These are phyloP conservation scores for Cruciata laevipes DNA, from an alignment of 257 asterid genomes.

Conservation along the genomic window DNA sequence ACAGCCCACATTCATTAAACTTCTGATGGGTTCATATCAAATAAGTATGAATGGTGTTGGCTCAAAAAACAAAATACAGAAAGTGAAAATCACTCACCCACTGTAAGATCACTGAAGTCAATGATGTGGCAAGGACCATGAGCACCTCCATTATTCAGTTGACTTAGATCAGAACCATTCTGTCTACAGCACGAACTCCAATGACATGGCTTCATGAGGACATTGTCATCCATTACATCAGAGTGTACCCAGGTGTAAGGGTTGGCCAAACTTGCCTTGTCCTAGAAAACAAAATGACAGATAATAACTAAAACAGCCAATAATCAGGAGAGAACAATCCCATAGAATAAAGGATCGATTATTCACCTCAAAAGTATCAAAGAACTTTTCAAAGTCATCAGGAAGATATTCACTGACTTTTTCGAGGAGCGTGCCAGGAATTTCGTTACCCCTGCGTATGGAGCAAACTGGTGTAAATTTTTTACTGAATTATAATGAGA, in stretches of 20 bases:
- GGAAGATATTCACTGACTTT: constrained; percentile 80
- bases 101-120: constrained; percentile 72
- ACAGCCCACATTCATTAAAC: neutral
- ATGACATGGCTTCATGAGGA: constrained; percentile 53
- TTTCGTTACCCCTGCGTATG: constrained; percentile 82
- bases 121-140: constrained; percentile 68
- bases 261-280: constrained; percentile 32
- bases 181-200: constrained; percentile 31
- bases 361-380: constrained; percentile 46
- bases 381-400: constrained; percentile 41
- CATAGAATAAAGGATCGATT: constrained; percentile 7
- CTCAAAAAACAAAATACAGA: neutral
- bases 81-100: constrained; percentile 45
- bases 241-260: constrained; percentile 88
- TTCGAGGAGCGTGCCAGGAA: constrained; percentile 65
- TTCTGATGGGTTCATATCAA: neutral
- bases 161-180: constrained; percentile 29
- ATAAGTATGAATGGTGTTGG: neutral
- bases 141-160: constrained; percentile 18
- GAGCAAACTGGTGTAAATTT: constrained; percentile 16
- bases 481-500: neutral
- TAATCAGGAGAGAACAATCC: neutral
- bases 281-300: constrained; percentile 21
- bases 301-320: neutral
- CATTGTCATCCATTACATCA: constrained; percentile 91